These are phyloP conservation scores for Ustilago loliicola DNA, from an alignment of 1,284 basidiomycete species.

Conservation along the genomic window DNA sequence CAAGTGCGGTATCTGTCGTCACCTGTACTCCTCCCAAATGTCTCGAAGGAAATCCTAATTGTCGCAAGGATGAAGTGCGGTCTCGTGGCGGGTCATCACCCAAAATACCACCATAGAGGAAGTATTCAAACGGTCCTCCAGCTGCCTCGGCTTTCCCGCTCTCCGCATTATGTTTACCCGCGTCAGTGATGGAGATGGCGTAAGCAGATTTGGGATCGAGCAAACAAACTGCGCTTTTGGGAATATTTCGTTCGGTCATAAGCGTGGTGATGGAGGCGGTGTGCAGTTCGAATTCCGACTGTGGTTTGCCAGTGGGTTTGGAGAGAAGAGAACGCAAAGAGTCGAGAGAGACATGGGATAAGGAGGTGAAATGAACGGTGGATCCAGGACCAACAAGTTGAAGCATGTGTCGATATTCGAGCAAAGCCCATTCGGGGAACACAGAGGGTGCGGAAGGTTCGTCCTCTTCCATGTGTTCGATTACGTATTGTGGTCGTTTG, in stretches of 20 bases:
- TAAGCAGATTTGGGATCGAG: conserved; percentile 64
- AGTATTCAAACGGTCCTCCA: conserved; percentile 61
- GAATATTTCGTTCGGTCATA: conserved; percentile 74
- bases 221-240: conserved; percentile 71
- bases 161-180: conserved; percentile 52
- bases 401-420: conserved; percentile 82
- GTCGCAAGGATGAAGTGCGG: conserved; percentile 83
- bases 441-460: conserved; percentile 60
- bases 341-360: conserved; percentile 79
- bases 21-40: conserved; percentile 80
- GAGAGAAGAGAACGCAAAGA: conserved; percentile 73
- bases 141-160: conserved; percentile 6
- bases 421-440: conserved; percentile 67
- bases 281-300: conserved; percentile 74
- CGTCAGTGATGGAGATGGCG: conserved; percentile 57
- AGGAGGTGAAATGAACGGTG: conserved; percentile 84
- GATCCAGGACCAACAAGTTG: conserved; percentile 78
- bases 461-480: conserved; percentile 71
- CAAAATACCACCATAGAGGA: conserved; percentile 71
- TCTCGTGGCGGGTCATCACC: conserved; percentile 93
- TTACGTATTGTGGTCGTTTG: conserved; percentile 64
- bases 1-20: conserved; percentile 97
- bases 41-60: conserved; percentile 81
- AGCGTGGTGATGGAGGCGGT: conserved; percentile 78
- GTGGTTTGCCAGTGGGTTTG: neutral